Base-by-base conservation (phyloP, 805 yeast species). In the Yamadazyma phyllophila region DNA sequence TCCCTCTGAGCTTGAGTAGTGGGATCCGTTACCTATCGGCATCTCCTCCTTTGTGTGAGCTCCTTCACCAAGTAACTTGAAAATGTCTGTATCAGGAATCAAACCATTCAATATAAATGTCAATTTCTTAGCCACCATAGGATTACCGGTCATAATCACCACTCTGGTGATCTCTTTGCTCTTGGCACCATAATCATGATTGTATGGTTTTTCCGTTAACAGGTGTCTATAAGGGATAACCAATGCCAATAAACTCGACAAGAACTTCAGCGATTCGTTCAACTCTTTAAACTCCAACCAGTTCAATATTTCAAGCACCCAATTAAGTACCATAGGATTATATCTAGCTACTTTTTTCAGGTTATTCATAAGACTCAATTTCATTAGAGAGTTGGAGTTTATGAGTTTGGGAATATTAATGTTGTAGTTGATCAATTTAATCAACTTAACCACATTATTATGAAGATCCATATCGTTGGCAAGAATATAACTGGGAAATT, bases 111-210 rank as follows among this genome's bases (percentile, higher is more conserved):
- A 50, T 7, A 81, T 74, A 45, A 78, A 80, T 0, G 80, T 65
- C 44, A 81, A 61, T 55, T 80, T 80, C 53, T 80, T 81, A 1
- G 85, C 83, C 8, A 81, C 82, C 7, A 75, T 75, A 30, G 81
- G 78, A 54, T 81, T 81, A 12, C 81, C 77, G 0, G 85, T 80
- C 76, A 80, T 71, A 3, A 81, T 67, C 1, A 80, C 80, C 1
- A 81, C 67, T 36, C 84, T 66, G 7, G 76, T 66, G n/a, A 71
- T 59, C 35, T 68, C 73, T 27, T 58, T 58, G 2, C 51, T 40
- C 11, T 54, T 37, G 3, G 54, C 45, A 30, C 59, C 60, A 17
- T 60, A 52, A 34, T 49, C 52, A 15, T 46, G 48, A 36, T 16
- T 47, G 31, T 57, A 51, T 1, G 80, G 77, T 36, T 65, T 69